Base-by-base conservation (phyloP, 2,329 filamentous ascomycete species). In the Corynespora cassiicola region DNA sequence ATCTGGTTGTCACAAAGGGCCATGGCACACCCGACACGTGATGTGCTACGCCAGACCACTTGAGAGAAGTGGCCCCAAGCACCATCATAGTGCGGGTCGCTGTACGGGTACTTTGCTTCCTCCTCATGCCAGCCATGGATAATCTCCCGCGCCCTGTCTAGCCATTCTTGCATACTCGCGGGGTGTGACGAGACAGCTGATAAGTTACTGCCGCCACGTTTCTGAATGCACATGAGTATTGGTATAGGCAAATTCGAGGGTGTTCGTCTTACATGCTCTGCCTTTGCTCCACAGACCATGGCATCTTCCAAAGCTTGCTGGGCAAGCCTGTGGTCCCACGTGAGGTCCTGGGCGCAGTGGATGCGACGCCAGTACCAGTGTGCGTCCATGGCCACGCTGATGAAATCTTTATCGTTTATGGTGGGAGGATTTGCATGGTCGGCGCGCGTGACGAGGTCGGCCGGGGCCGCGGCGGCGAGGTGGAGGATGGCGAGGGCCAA, bases 1-100 rank as follows among this genome's bases (percentile, higher is more conserved):
- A n/a, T n/a, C 8, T 42, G 38, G 27, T 51, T 42, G 8, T 32
- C 21, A 50, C 65, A 66, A 36, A 58, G 46, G 12, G 50, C 53
- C 3, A 66, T 25, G 26, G 66, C 65, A 40, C 66, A 70, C 23
- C 66, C 66, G 19, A 70, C 44, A n/a, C 53, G 58, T 2, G 56
- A 48, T 9, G 54, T 56, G 43, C 64, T 61, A 31, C 64, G 63
- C 66, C 66, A 70, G 33, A 70, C 65, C 48, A 70, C 50, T 54
- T 70, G 66, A 6, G 63, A 61, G 52, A 70, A 70, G 53, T 70
- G 65, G 14, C 61, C 63, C 54, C 58, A 63, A 6, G 54, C 45
- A n/a, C 45, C 42, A 10, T 56, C 48, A 20, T 48, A 63, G 39
- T 54, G 43, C 5, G 63, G 65, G 14, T 60, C 47, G 31, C 56